Evolutionary conservation across 805 yeast genomes (phyloP), one percentile per base, ranked within the genome.

Genomic region (Saccharomyces jurei): DNA sequence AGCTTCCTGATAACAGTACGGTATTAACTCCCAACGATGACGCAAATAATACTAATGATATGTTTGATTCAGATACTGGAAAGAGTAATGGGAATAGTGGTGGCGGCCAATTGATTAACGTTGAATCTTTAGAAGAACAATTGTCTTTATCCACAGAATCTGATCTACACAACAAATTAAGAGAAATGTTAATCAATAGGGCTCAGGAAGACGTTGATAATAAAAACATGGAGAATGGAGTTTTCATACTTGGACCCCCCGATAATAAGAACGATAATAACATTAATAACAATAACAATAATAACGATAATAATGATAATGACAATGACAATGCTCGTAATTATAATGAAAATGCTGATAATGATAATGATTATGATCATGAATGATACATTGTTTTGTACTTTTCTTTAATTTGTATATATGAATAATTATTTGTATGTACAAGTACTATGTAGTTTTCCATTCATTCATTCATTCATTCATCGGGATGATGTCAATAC

Each of bases 221-320:
- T 28, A 56, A 59, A 28, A 69, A 69, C 51, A 55, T 58, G 49
- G 55, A 59, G 29, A 67, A 69, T 28, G 73, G 73, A 21, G 73
- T 69, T 1, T 66, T 69, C 17, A 59, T 69, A 26, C 50, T 69
- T 32, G 71, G 70, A 5, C 69, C 68, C 30, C 63, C 70, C 11
- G 44, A 36, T 6, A 22, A 36, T 11, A 21, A 36, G 11, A 17
- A n/a, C 22, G 17, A 17, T n/a, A 36, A n/a, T 36, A 36, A 36
- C 17, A 36, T 3, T 36, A 36, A 36, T 36, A 36, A 17, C 10
- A 36, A 36, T 6, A n/a, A 36, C 41, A 36, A 36, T 17, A 17
- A 36, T 21, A 17, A 36, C 25, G 22, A 36, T 36, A 36, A 36
- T 36, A 36, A 36, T 21, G 22, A 36, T 36, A 36, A 36, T 36